Base-by-base conservation (phyloP, 805 yeast species). In the Scheffersomyces coipomensis region DNA sequence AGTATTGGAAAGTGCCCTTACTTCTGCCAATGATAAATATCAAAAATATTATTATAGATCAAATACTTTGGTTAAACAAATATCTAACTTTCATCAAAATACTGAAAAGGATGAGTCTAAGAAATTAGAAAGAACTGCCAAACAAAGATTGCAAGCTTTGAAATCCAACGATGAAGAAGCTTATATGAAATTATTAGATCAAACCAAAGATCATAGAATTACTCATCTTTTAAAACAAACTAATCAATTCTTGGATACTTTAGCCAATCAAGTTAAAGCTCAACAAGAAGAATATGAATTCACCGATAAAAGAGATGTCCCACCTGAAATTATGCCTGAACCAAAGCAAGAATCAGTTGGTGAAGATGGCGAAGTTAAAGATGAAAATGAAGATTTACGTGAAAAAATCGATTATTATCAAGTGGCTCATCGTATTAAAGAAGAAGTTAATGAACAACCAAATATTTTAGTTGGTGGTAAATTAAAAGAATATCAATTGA, bases 101-200 rank as follows among this genome's bases (percentile, higher is more conserved):
- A 73, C 80, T 19, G 93, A 85, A 57, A 81, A 78, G 56, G 95
- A 86, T 40, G 93, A 85, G 60, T 78, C 80, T 45, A 84, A 77
- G 65, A 76, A 83, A 60, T 63, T 83, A 45, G 93, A 86, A 60
- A 80, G 78, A 57, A 85, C 82, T 21, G 95, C 95, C n/a, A 85
- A 83, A 55, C 90, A 85, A 58, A 84, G 95, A 78, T 76, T 86
- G 63, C 89, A 83, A 54, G 93, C 93, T 21, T 77, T 86, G 71
- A 85, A 83, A 60, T 86, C 90, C 13, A 85, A 86, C 58, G 95
- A 86, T 68, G 95, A 86, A 62, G 95, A 86, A 56, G 93, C 93
- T 2, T 86, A 86, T 66, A 76, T 86, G 58, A 85, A 85, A 56
- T 75, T 86, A 54, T 73, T 86, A 59, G 93, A 86, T 58, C 89